These are phyloP conservation scores for Diaporthe longicolla DNA, from an alignment of 2,329 filamentous ascomycete species.

Conservation along the genomic window DNA sequence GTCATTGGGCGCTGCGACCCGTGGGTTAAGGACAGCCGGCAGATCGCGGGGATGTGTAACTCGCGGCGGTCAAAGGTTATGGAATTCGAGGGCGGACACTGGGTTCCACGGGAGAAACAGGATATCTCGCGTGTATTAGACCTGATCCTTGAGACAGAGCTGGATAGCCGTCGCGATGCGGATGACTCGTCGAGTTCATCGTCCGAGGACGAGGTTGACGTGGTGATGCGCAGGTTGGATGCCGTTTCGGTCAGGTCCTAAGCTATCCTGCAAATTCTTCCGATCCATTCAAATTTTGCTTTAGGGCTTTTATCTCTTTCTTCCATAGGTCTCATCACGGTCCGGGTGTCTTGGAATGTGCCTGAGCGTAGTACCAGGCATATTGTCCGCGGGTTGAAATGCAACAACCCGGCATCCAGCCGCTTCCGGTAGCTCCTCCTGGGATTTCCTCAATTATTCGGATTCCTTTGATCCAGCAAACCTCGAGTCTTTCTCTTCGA, in stretches of 20 bases:
- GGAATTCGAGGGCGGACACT: slow-evolving; percentile 46
- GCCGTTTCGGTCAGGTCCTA: slow-evolving; percentile 12
- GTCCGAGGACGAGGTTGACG: slow-evolving; percentile 22
- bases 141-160: slow-evolving; percentile 32
- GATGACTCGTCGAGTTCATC: slow-evolving; percentile 24
- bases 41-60: slow-evolving; percentile 43
- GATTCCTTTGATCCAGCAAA: no score
- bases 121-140: slow-evolving; percentile 41
- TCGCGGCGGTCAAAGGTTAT: slow-evolving; percentile 41
- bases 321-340: neutral
- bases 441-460: no score
- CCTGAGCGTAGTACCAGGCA: neutral
- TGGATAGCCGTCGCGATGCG: slow-evolving; percentile 20
- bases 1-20: slow-evolving; percentile 44
- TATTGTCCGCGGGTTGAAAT: no score
- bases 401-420: neutral
- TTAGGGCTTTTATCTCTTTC: neutral
- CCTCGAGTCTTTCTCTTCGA: neutral
- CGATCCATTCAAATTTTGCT: neutral
- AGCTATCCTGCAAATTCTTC: neutral
- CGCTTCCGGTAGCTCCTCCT: neutral
- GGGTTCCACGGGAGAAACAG: slow-evolving; percentile 44
- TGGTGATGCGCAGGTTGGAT: slow-evolving; percentile 16
- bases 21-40: slow-evolving; percentile 43
- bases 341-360: neutral